These are phyloP conservation scores for Lecanosticta acicola DNA, from an alignment of 2,329 filamentous ascomycete species.

Conservation along the genomic window DNA sequence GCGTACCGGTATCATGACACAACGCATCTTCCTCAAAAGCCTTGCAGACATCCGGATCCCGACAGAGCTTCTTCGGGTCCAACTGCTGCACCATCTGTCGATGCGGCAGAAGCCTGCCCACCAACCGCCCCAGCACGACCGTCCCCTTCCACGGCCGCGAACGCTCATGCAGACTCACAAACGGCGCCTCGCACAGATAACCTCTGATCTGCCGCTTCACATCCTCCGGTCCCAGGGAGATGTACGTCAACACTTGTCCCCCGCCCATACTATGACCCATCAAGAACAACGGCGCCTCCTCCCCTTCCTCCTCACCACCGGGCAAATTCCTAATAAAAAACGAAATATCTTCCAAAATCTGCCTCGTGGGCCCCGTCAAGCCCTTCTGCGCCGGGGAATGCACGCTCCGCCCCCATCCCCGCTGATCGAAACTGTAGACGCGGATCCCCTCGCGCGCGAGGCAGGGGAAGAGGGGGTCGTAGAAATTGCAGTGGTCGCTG, in stretches of 20 bases:
- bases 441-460: constrained; percentile 69
- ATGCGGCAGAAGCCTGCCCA: constrained; percentile 60
- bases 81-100: constrained; percentile 63
- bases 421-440: constrained; percentile 74
- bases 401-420: constrained; percentile 77
- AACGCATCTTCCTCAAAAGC: constrained; percentile 61
- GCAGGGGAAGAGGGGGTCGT: constrained; percentile 65
- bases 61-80: constrained; percentile 57
- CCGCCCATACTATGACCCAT: constrained; percentile 92
- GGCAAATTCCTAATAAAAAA: constrained; percentile 53
- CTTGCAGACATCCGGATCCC: constrained; percentile 59
- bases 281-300: constrained; percentile 62
- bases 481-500: constrained; percentile 74
- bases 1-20: constrained; percentile 76
- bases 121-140: constrained; percentile 61
- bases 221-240: constrained; percentile 42
- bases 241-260: constrained; percentile 63
- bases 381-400: constrained; percentile 58
- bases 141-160: constrained; percentile 60
- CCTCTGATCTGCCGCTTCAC: constrained; percentile 61
- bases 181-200: constrained; percentile 71
- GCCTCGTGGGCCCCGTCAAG: constrained; percentile 62
- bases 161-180: constrained; percentile 64
- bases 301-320: constrained; percentile 9
- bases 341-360: constrained; percentile 71